Evolutionary conservation across 768 basidiomycete species (phyloP).

Genomic region (Roridomyces roridus): DNA sequence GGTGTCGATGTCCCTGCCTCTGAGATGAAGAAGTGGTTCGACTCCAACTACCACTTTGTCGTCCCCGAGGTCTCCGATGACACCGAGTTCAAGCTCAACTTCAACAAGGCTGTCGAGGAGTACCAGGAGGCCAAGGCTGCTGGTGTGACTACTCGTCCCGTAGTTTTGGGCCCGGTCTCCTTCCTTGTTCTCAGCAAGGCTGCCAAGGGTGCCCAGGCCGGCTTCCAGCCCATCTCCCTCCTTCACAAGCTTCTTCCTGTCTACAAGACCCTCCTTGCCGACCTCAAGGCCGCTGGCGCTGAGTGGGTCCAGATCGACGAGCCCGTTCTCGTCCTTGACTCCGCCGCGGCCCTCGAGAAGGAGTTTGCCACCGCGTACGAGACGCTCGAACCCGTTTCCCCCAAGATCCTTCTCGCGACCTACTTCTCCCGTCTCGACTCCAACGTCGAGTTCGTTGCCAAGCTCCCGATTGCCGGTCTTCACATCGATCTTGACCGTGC

Average conservation of each 20-base stretch:
- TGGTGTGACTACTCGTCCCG: conserved; percentile 92
- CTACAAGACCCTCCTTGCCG: conserved; percentile 87
- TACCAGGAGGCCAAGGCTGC: conserved; percentile 93
- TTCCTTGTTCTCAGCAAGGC: conserved; percentile 95
- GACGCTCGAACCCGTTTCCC: conserved; percentile 80
- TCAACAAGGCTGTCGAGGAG: conserved; percentile 94
- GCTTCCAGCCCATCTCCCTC: conserved; percentile 91
- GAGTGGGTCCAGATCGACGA: conserved; percentile 97
- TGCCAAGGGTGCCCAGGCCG: conserved; percentile 78
- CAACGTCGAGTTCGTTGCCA: conserved; percentile 86
- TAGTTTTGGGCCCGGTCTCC: conserved; percentile 93
- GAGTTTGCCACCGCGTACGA: conserved; percentile 83
- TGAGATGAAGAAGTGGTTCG: conserved; percentile 99
- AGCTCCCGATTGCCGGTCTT: conserved; percentile 91
- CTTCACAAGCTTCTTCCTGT: conserved; percentile 89
- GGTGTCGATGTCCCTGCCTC: conserved; percentile 96
- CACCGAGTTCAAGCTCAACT: conserved; percentile 93
- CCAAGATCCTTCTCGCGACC: conserved; percentile 93
- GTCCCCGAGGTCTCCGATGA: conserved; percentile 93
- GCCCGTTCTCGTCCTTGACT: conserved; percentile 93
- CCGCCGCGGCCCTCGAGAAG: conserved; percentile 75
- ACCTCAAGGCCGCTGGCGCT: conserved; percentile 92
- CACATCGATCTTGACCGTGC: conserved; percentile 98
- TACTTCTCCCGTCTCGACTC: conserved; percentile 97
- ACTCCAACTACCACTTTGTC: conserved; percentile 99